A percentile compares a stretch with the other conserved stretches of the same genome.
These are phyloP conservation scores for Fagopyrum homotropicum DNA, from an alignment of 148 eudicot genomes.

Conservation along the genomic window DNA sequence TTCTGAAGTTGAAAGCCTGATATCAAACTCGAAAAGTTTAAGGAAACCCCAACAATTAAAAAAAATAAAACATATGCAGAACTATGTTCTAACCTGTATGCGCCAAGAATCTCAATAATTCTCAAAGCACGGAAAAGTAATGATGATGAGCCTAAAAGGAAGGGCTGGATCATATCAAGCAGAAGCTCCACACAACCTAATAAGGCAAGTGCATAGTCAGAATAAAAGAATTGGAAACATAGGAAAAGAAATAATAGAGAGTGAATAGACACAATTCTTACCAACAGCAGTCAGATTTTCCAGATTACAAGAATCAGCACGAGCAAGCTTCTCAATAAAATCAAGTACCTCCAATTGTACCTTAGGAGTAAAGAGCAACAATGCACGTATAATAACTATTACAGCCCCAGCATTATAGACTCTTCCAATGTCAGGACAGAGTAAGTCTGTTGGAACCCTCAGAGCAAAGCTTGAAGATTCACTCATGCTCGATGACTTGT, in stretches of 20 bases:
- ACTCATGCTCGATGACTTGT: conserved; percentile 23
- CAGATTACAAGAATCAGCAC: conserved; percentile 81
- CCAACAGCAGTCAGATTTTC: conserved; percentile 93
- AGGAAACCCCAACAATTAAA: not conserved
- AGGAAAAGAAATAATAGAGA: conserved; percentile 8
- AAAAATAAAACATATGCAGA: not conserved
- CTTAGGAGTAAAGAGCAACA: conserved; percentile 88
- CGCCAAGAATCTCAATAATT: conserved; percentile 88
- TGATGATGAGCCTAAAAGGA: conserved; percentile 73
- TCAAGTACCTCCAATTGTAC: conserved; percentile 81
- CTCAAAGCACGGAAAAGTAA: conserved; percentile 68
- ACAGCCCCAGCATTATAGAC: conserved; percentile 88
- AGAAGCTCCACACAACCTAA: conserved; percentile 95
- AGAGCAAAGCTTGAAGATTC: conserved; percentile 56
- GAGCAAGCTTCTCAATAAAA: conserved; percentile 81
- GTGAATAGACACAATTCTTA: conserved; percentile 26
- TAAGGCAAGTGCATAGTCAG: conserved; percentile 21
- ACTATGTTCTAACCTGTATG: conserved; percentile 55
- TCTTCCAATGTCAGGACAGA: conserved; percentile 59
- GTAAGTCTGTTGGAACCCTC: conserved; percentile 51
- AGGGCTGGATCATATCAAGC: conserved; percentile 78
- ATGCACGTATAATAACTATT: conserved; percentile 69
- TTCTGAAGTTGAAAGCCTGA: conserved; percentile 80
- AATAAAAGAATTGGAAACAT: not conserved
- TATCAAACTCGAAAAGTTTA: conserved; percentile 1